Percentiles rank a stretch among this genome's conserved stretches.
These are phyloP conservation scores for Leccinum insolens DNA, from an alignment of 1,284 basidiomycete species.

Conservation along the genomic window DNA sequence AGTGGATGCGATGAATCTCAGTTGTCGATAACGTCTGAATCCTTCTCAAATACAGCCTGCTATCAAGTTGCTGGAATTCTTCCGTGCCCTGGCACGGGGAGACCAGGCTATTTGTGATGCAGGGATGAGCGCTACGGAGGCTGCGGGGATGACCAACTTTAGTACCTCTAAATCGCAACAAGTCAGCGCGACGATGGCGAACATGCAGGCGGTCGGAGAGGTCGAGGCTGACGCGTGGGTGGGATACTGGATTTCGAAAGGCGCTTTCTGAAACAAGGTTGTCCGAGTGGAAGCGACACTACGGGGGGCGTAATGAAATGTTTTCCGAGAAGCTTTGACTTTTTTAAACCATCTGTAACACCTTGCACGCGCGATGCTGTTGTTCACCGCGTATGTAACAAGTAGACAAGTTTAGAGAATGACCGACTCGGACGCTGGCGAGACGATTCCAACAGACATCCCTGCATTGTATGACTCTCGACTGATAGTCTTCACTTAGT, in stretches of 20 bases:
- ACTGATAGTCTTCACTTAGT: too few species aligned
- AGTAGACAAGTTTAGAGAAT: background rate
- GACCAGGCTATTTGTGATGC: background rate
- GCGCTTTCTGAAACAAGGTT: background rate
- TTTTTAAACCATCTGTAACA: background rate
- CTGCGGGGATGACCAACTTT: constrained; percentile 6
- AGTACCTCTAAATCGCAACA: constrained; percentile 15
- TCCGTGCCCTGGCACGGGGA: background rate
- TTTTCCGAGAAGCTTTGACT: background rate
- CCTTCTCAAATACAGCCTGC: background rate
- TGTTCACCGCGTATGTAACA: too few species aligned
- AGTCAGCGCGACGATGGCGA: constrained; percentile 17
- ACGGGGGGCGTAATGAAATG: background rate
- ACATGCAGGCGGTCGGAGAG: constrained; percentile 9
- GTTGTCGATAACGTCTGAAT: background rate
- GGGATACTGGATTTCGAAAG: constrained; percentile 20
- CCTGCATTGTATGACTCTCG: too few species aligned
- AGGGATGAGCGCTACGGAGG: background rate
- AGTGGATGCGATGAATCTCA: background rate
- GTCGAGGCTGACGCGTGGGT: constrained; percentile 19
- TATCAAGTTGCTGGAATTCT: background rate
- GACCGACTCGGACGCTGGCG: background rate
- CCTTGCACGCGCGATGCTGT: too few species aligned
- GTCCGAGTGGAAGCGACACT: background rate
- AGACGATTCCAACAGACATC: too few species aligned